Evolutionary conservation across 1,284 basidiomycete species (phyloP).

Genomic region (Leccinum cinnamomeum): DNA sequence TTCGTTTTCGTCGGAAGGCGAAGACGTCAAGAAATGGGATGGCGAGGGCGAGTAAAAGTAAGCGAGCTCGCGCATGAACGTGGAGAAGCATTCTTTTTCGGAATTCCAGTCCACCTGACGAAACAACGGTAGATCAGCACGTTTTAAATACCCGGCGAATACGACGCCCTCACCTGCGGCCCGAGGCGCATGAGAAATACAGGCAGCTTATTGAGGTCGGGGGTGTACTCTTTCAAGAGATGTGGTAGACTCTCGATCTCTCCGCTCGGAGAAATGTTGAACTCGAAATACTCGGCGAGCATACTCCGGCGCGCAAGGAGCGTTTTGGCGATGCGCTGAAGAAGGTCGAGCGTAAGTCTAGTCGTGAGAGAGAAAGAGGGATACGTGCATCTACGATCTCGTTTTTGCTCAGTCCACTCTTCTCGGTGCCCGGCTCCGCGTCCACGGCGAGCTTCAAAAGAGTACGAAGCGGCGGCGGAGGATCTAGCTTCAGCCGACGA

Average conservation of each 20-base stretch:
- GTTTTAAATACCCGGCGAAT: neutral
- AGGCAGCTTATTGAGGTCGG: conserved; percentile 84
- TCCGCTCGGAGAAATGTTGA: conserved; percentile 67
- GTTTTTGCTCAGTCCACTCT: conserved; percentile 50
- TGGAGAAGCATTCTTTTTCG: conserved; percentile 84
- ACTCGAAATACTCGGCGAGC: conserved; percentile 91
- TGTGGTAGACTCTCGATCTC: conserved; percentile 76
- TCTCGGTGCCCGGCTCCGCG: conserved; percentile 58
- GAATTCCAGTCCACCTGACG: conserved; percentile 83
- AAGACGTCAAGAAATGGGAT: conserved; percentile 21
- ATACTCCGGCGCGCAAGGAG: conserved; percentile 72
- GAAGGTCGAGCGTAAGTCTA: neutral
- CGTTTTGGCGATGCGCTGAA: conserved; percentile 59
- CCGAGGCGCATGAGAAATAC: conserved; percentile 84
- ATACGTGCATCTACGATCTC: conserved; percentile 70
- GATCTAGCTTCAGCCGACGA: conserved; percentile 75
- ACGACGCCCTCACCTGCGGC: conserved; percentile 58
- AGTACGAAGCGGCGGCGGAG: conserved; percentile 71
- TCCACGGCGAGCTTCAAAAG: conserved; percentile 82
- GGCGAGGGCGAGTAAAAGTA: conserved; percentile 78
- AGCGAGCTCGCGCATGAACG: conserved; percentile 86
- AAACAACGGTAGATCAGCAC: neutral
- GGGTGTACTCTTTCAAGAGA: conserved; percentile 81
- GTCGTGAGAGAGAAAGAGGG: neutral
- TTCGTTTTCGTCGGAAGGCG: conserved; percentile 25